Conservation (phyloP, 202 grass and related monocot species). For the Carex arenaria region DNA sequence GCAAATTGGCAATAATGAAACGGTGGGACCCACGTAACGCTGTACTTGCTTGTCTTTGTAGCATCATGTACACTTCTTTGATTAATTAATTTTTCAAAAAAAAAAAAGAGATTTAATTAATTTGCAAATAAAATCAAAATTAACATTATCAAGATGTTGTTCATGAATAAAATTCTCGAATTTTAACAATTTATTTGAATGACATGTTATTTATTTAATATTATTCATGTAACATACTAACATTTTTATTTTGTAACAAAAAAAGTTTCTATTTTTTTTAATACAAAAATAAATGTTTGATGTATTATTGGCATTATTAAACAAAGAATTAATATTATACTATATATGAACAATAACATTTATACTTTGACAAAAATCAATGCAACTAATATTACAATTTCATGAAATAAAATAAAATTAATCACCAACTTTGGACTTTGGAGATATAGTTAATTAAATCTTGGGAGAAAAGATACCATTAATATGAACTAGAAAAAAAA, state of each 20-base stretch:
- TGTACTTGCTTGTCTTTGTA: constrained; percentile 3
- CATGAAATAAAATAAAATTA: too few relatives aligned
- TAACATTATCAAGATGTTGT: background rate
- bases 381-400: too few relatives aligned
- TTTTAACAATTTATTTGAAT: background rate
- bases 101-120: background rate
- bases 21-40: background rate
- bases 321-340: background rate
- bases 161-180: too few relatives aligned
- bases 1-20: background rate
- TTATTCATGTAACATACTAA: too few relatives aligned
- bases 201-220: background rate
- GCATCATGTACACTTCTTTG: background rate
- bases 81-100: background rate
- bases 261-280: too few relatives aligned
- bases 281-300: background rate
- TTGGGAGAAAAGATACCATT: too few relatives aligned
- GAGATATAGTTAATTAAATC: too few relatives aligned
- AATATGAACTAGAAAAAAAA: too few relatives aligned
- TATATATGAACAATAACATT: too few relatives aligned
- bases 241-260: too few relatives aligned
- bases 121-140: background rate
- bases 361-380: too few relatives aligned
- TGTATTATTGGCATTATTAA: background rate
- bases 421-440: too few relatives aligned